Evolutionary conservation across 495 filamentous ascomycete genomes (phyloP), one percentile per base, ranked within the genome.

Genomic region (Aspergillus avenaceus): DNA sequence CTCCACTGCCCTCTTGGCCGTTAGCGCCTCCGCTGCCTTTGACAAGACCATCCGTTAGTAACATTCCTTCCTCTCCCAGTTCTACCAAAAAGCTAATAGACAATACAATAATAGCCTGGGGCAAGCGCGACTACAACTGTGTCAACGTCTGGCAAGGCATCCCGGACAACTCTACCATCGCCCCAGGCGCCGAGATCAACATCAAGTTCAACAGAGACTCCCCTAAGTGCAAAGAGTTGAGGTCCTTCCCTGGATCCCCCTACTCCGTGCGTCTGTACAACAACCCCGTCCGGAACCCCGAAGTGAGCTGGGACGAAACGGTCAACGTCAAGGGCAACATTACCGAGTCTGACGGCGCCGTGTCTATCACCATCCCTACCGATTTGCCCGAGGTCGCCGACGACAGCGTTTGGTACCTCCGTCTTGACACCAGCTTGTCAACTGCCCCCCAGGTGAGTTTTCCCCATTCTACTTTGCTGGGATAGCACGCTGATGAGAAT

Each of bases 51-150:
- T 55, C 32, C 68, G 68, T 71, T 61, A 40, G 60, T 55, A 34
- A 12, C n/a, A n/a, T 25, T 22, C 32, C 22, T 18, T 13, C 0
- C 9, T n/a, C 5, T 8, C 28, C 12, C 1, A 38, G 16, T 40
- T 4, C 21, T 38, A 23, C 8, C 21, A 8, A 37, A 13, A 50
- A 43, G 11, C 32, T 43, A 36, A 48, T 23, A 26, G 5, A 18
- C 4, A 12, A 47, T 34, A 5, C n/a, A 22, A n/a, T 31, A 28
- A 12, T 16, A 67, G 68, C 68, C 8, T 71, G 68, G 68, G 68
- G 68, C 23, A 71, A 70, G 26, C 66, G 68, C 18, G 68, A 71
- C 37, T 71, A 71, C 58, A 22, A 60, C 50, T 71, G 68, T 49
- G 34, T 71, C 14, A 71, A 71, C 41, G 61, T 68, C 47, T 65